Conservation (phyloP, 1,284 basidiomycete genomes). For the Ustilago nuda region DNA sequence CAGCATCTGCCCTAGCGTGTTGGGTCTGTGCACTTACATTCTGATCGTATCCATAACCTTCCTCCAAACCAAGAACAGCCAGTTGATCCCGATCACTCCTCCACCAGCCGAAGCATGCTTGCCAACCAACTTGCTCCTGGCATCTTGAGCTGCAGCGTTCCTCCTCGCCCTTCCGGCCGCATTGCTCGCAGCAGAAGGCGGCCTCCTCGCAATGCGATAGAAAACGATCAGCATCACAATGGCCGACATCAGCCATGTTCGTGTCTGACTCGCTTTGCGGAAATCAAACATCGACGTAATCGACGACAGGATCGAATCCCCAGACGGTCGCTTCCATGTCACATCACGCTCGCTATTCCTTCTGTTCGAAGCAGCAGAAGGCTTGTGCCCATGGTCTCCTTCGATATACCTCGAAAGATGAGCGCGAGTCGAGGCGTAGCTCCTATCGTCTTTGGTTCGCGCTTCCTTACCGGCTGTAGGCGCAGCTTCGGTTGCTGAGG, state of each 20-base stretch:
- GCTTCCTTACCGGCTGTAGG: constrained; percentile 9
- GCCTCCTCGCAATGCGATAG: constrained; percentile 30
- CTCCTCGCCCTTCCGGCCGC: neutral
- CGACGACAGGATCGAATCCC: constrained; percentile 29
- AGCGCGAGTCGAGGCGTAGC: constrained; percentile 42
- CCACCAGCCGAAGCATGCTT: constrained; percentile 16
- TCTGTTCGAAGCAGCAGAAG: constrained; percentile 5
- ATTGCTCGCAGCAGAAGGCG: constrained; percentile 11
- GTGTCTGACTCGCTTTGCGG: constrained; percentile 29
- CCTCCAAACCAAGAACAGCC: constrained; percentile 37
- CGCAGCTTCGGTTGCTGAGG: neutral
- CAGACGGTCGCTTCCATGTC: constrained; percentile 12
- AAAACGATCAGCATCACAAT: constrained; percentile 47
- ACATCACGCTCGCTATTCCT: constrained; percentile 13
- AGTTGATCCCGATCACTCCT: constrained; percentile 29
- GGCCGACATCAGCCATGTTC: constrained; percentile 42
- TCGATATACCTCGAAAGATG: constrained; percentile 49
- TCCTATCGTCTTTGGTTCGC: constrained; percentile 33
- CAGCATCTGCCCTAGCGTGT: neutral
- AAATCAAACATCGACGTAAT: constrained; percentile 38
- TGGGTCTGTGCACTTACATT: constrained; percentile 22
- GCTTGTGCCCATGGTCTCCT: constrained; percentile 18
- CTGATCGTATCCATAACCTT: constrained; percentile 51
- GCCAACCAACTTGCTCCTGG: constrained; percentile 40
- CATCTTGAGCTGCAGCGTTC: constrained; percentile 35